Evolutionary conservation across 2,329 filamentous ascomycete genomes (phyloP).

Genomic region (Fusarium sulawesiense): DNA sequence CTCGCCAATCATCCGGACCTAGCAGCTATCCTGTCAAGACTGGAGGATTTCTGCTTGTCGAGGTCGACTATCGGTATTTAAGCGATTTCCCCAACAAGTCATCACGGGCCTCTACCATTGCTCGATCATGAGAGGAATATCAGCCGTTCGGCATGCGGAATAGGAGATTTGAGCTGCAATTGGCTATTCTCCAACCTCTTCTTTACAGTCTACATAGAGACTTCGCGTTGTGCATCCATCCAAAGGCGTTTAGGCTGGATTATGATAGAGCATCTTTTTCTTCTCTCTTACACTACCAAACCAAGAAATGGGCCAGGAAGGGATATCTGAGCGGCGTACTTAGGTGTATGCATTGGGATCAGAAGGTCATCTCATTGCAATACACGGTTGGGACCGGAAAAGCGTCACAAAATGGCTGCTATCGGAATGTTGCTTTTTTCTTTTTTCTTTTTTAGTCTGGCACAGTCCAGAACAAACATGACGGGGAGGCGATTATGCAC

Average conservation of each 20-base stretch:
- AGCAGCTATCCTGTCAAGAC: not conserved
- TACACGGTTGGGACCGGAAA: constrained; percentile 28
- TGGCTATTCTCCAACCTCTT: constrained; percentile 16
- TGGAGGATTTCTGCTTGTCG: not conserved
- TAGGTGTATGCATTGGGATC: constrained; percentile 38
- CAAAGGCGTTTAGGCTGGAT: constrained; percentile 49
- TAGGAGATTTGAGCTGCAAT: not conserved
- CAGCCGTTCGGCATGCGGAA: constrained; percentile 10
- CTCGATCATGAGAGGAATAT: constrained; percentile 28
- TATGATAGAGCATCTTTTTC: constrained; percentile 47
- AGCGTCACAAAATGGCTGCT: constrained; percentile 25
- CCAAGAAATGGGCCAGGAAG: constrained; percentile 40
- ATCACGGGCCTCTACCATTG: constrained; percentile 1
- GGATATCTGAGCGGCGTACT: constrained; percentile 38
- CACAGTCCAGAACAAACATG: constrained; percentile 14
- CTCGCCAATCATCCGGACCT: not conserved
- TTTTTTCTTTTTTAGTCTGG: not conserved
- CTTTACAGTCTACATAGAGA: constrained; percentile 33
- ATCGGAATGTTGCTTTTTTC: constrained; percentile 29
- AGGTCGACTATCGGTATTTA: not conserved
- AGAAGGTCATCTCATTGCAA: constrained; percentile 24
- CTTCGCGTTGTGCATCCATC: constrained; percentile 42
- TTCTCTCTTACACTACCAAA: constrained; percentile 38
- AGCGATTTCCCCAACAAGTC: not conserved
- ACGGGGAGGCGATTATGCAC: constrained; percentile 28